These are phyloP conservation scores for Picochlorum sp. DNA, from an alignment of 139 green algal species.

Conservation along the genomic window DNA sequence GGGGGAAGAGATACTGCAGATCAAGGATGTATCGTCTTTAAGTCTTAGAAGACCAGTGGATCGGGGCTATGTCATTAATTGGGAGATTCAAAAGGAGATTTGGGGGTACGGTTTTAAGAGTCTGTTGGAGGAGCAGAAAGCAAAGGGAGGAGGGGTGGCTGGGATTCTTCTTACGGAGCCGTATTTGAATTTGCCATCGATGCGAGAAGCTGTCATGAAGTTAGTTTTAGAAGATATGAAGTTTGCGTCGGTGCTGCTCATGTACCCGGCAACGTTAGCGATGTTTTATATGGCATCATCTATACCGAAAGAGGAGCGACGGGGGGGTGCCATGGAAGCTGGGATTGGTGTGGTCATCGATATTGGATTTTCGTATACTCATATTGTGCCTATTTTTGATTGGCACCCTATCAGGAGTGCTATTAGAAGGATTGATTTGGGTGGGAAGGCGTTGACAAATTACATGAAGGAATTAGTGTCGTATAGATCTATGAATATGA, in stretches of 20 bases:
- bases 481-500: constrained; percentile 89
- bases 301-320: not conserved
- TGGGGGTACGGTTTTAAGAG: constrained; percentile 34
- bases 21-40: constrained; percentile 60
- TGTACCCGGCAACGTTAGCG: constrained; percentile 46
- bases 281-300: constrained; percentile 26
- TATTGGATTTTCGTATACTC: constrained; percentile 70
- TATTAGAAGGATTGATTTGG: constrained; percentile 81
- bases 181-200: constrained; percentile 65
- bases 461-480: constrained; percentile 93
- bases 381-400: constrained; percentile 66
- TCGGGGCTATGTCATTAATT: constrained; percentile 75
- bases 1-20: constrained; percentile 48
- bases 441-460: constrained; percentile 96
- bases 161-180: constrained; percentile 73
- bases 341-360: constrained; percentile 63
- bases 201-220: constrained; percentile 50
- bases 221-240: constrained; percentile 75
- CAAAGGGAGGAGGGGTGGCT: constrained; percentile 9
- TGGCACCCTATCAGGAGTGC: constrained; percentile 31
- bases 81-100: constrained; percentile 74
- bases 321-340: constrained; percentile 8
- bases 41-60: constrained; percentile 61
- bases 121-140: constrained; percentile 13
- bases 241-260: constrained; percentile 48